Conservation (phyloP, 768 basidiomycete genomes). For the Lactarius psammicola region DNA sequence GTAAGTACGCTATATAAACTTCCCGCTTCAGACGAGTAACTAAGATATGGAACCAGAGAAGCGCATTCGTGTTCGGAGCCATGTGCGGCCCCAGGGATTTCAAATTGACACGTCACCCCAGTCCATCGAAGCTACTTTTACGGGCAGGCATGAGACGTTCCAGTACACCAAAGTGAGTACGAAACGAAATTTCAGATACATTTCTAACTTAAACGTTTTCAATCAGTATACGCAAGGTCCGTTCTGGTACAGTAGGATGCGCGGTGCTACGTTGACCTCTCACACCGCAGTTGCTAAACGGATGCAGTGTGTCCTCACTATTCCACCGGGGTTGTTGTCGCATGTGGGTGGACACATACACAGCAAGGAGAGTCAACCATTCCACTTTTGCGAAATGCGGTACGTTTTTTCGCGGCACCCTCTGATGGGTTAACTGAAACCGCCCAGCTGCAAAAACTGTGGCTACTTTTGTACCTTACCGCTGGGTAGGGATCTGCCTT, state of each 20-base stretch:
- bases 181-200: background rate
- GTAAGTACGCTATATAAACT: constrained; percentile 35
- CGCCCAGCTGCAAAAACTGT: constrained; percentile 50
- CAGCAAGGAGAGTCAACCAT: constrained; percentile 41
- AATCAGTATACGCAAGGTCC: constrained; percentile 53
- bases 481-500: constrained; percentile 40
- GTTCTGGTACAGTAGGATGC: background rate
- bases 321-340: constrained; percentile 42
- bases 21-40: background rate
- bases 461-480: constrained; percentile 58
- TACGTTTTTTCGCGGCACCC: constrained; percentile 28
- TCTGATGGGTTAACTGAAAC: background rate
- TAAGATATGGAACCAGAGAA: constrained; percentile 39
- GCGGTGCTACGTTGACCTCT: background rate
- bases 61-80: constrained; percentile 45
- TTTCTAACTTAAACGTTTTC: background rate
- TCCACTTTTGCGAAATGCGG: constrained; percentile 56
- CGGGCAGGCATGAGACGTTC: constrained; percentile 56
- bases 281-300: constrained; percentile 45
- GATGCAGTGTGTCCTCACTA: constrained; percentile 46
- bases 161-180: constrained; percentile 56
- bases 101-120: constrained; percentile 58
- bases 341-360: constrained; percentile 53
- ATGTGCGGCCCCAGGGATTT: constrained; percentile 47
- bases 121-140: constrained; percentile 60